Conservation (phyloP, 108 stramenopile genomes). For the Aurantiochytrium sp. region DNA sequence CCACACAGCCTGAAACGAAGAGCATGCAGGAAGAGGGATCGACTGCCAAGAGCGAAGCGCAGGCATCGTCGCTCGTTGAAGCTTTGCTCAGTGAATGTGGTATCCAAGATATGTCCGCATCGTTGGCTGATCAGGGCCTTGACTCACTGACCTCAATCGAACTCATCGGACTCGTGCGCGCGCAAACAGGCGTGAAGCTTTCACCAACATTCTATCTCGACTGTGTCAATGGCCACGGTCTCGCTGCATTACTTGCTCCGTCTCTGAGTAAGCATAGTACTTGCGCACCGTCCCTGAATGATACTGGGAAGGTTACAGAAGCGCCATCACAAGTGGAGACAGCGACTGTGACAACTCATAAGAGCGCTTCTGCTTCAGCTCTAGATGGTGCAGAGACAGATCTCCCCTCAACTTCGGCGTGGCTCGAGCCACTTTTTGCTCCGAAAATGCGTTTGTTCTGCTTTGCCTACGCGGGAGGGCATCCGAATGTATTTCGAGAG, state of each 20-base stretch:
- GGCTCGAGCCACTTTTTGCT: background rate
- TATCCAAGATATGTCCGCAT: background rate
- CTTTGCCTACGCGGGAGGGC: background rate
- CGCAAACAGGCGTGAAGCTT: background rate
- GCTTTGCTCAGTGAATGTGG: background rate
- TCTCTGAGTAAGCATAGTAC: background rate
- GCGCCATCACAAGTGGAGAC: no score
- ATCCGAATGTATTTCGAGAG: background rate
- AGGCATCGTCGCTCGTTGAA: background rate
- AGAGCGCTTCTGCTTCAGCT: no score
- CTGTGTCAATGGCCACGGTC: background rate
- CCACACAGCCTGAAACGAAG: no score
- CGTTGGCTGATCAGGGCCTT: background rate
- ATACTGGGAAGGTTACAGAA: no score
- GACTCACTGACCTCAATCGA: slow-evolving; percentile 4
- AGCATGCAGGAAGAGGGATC: background rate
- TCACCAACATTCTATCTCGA: background rate
- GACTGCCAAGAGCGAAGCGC: background rate
- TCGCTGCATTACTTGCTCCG: background rate
- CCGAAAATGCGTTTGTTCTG: background rate
- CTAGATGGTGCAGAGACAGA: no score
- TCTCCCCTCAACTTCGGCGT: background rate
- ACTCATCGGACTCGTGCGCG: background rate
- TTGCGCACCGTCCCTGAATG: background rate
- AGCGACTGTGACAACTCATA: no score